Percentiles rank a stretch among this genome's conserved stretches.
Evolutionary conservation across 257 asterid genomes (phyloP).

Genomic region (Solanum arcanum): DNA sequence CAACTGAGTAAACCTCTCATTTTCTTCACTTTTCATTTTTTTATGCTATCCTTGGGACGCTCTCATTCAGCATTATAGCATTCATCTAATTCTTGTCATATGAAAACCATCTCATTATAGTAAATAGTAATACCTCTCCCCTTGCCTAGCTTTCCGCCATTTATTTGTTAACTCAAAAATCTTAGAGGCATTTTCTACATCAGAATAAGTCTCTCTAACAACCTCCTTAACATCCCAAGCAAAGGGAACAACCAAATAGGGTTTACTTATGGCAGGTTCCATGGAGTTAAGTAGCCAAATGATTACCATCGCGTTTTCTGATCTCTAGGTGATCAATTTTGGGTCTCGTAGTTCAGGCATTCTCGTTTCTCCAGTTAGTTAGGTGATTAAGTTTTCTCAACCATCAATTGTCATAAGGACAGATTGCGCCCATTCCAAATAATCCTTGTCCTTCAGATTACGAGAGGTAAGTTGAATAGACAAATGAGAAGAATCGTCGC

Average conservation of each 20-base stretch:
- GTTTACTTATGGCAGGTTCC: neutral
- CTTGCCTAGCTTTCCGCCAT: neutral
- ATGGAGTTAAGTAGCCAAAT: neutral
- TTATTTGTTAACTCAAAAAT: neutral
- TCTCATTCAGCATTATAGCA: neutral
- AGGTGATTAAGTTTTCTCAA: neutral
- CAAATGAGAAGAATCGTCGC: neutral
- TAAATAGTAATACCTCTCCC: neutral
- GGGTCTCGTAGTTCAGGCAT: neutral
- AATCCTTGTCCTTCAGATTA: neutral
- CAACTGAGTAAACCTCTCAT: neutral
- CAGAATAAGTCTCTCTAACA: neutral
- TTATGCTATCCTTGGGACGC: neutral
- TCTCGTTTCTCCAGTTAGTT: neutral
- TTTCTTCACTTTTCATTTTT: neutral
- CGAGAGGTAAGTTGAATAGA: neutral
- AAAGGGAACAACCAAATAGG: neutral
- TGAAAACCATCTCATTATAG: neutral
- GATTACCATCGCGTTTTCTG: neutral
- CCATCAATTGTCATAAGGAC: neutral
- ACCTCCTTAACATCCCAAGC: neutral
- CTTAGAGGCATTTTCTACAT: neutral
- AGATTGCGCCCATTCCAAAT: neutral
- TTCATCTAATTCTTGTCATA: neutral
- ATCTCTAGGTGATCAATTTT: neutral